Base-by-base conservation (phyloP, 768 basidiomycete genomes). In the Termitomyces sp. region DNA sequence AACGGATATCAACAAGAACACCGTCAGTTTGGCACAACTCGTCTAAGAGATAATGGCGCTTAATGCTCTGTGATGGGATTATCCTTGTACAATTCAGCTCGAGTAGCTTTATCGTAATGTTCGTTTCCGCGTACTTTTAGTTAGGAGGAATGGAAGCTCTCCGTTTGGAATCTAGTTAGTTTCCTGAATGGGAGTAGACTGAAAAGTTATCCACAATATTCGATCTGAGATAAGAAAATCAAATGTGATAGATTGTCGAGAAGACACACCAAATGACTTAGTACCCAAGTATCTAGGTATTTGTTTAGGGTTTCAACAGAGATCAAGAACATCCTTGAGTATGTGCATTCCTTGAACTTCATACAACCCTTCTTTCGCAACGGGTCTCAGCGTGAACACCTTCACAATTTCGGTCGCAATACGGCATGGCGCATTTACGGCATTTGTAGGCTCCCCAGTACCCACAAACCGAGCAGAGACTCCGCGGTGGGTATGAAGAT, bases 401-500 rank as follows among this genome's bases (percentile, higher is more conserved):
- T 63, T 86, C 81, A 63, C 92, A 94, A 53, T 82, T 83, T 41
- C 76, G 70, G 66, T 86, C 85, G 60, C 92, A 93, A 60, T 85
- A 93, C 2, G 84, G 74, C 76, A 90, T 76, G 0, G 83, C 82
- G 69, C 92, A 93, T 61, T 80, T 81, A 57, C 78, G 80, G 71
- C 92, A 94, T 53, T 80, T 85, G 65, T 94, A 93, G 4, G 75
- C 74, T 6, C 88, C 90, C 80, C 82, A 88, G 67, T 89, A 93
- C 2, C 92, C 90, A 61, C 92, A 93, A 24, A 93, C 87, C n/a
- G 89, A 83, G 65, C 92, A 94, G 14, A 93, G 64, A 60, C 82
- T 71, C 41, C 89, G 83, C 8, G 85, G 79, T 6, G 91, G 89
- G 55, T 85, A 80, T 1, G 66, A 68, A 0, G 88, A 72, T 1